Evolutionary conservation across 345 rosid species (phyloP), one percentile per base, ranked within the genome.

Genomic region (Pugionium cornutum): DNA sequence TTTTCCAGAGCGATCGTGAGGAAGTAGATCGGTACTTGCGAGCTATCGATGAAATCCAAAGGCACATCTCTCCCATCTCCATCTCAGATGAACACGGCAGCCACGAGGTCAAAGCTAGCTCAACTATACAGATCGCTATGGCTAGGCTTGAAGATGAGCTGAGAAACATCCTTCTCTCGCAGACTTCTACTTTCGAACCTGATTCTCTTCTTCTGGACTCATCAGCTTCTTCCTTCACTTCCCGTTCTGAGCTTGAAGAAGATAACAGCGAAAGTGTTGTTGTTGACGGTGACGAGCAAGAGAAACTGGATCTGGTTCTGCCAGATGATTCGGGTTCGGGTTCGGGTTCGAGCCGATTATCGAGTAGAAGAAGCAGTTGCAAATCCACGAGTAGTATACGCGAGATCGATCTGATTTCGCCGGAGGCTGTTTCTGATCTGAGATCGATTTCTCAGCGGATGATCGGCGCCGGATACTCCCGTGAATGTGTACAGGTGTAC

Each of bases 91-190:
- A 68, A 27, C 58, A 34, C 40, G 4, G 40, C n/a, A 52, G 64
- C 36, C 7, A 55, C 44, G 56, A 40, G 1, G 65, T 49, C 41
- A 86, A 82, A 77, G 89, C 81, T 77, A 80, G 66, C 84, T 78
- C 84, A 33, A 64, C 87, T 10, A 79, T 89, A 64, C 97, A 88
- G 85, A 88, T 94, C 91, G 97, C 99, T 64, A 94, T 94, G 99
- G 96, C 97, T 10, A 79, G 97, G 5, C 90, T 94, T 4, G 99
- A 94, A 76, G 99, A 94, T 60, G 99, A 94, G 90, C 82, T 94
- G 39, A 78, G 95, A 34, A 88, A 74, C 78, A 88, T 94, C 34
- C 85, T 94, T 9, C 76, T 89, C 42, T 77, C 74, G 6, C 81
- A 90, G 55, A 68, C 86, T 3, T 64, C 80, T 6, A 84, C 86